Base-by-base conservation (phyloP, 2,329 filamentous ascomycete species). In the Didymosphaeria variabile region DNA sequence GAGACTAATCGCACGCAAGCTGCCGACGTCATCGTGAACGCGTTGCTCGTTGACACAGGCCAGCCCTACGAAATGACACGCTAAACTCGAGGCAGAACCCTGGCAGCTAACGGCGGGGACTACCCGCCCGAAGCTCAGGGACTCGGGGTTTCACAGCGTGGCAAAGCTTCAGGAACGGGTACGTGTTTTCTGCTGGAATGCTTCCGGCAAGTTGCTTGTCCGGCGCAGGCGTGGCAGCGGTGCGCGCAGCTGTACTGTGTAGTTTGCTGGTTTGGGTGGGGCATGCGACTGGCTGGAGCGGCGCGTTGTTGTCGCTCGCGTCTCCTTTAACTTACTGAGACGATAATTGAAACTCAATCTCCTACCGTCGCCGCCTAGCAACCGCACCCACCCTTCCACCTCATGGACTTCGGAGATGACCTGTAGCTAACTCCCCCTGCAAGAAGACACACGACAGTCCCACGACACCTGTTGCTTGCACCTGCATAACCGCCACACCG, bases 301-400 rank as follows among this genome's bases (percentile, higher is more conserved):
- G 17, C 61, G 59, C 62, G 62, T 64, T 63, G 58, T 69, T 65
- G 57, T 50, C 38, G 60, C 56, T 60, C 50, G 51, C 54, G 57
- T 61, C 60, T 59, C 54, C 64, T 67, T 60, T 4, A 67, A 64
- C 62, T 63, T 50, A 51, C 57, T 58, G 52, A 45, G 45, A 50
- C 46, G 36, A 57, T 60, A 64, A 72, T 70, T 72, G 71, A 70
- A 69, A 72, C 65, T 6, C 67, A 67, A 65, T 66, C 66, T 67
- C 62, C 49, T n/a, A 36, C 60, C 58, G 59, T 59, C 63, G 61
- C 63, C 69, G 66, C 72, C 73, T 62, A 54, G 57, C 58, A 72
- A 69, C 66, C 49, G 50, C 50, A 53, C 50, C 50, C 47, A 34
- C 23, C 38, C 36, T 50, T 50, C 26, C 23, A 32, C 56, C 26